These are phyloP conservation scores for Curvularia spicifera DNA, from an alignment of 2,329 filamentous ascomycete species.

Conservation along the genomic window DNA sequence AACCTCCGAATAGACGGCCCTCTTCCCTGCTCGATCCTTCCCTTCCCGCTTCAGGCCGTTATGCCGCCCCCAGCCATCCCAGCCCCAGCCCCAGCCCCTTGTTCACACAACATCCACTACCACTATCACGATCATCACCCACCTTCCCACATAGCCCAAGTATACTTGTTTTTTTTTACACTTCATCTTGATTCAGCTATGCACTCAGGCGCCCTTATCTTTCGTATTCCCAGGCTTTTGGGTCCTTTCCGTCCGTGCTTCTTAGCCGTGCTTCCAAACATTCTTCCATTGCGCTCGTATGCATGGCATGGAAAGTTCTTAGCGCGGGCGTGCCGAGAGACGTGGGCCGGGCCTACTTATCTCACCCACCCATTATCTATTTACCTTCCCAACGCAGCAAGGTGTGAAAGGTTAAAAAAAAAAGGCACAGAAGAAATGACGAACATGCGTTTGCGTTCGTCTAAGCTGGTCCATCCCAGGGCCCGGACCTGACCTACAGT, in stretches of 20 bases:
- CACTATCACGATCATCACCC: too few species aligned
- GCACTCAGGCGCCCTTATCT: too few species aligned
- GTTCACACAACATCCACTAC: not conserved
- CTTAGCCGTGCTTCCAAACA: too few species aligned
- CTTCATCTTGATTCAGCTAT: too few species aligned
- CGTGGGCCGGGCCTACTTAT: too few species aligned
- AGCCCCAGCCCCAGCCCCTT: not conserved
- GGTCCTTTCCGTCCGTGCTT: too few species aligned
- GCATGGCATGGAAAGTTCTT: not conserved
- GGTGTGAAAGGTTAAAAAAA: not conserved
- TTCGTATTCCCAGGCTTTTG: too few species aligned
- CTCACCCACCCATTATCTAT: conserved; percentile 10
- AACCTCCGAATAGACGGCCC: conserved; percentile 15
- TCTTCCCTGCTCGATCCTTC: conserved; percentile 17
- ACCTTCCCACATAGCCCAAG: too few species aligned
- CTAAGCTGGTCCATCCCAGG: too few species aligned
- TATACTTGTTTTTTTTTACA: too few species aligned
- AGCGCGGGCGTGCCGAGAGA: not conserved
- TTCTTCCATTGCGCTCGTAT: too few species aligned
- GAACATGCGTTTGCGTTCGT: not conserved
- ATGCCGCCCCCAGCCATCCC: conserved; percentile 10
- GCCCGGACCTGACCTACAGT: too few species aligned
- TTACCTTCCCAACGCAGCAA: conserved; percentile 22
- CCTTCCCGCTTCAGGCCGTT: conserved; percentile 28
- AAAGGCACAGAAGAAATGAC: not conserved